Evolutionary conservation across 306 rosid genomes (phyloP), one percentile per base, ranked within the genome.

Genomic region (Sophora flavescens): DNA sequence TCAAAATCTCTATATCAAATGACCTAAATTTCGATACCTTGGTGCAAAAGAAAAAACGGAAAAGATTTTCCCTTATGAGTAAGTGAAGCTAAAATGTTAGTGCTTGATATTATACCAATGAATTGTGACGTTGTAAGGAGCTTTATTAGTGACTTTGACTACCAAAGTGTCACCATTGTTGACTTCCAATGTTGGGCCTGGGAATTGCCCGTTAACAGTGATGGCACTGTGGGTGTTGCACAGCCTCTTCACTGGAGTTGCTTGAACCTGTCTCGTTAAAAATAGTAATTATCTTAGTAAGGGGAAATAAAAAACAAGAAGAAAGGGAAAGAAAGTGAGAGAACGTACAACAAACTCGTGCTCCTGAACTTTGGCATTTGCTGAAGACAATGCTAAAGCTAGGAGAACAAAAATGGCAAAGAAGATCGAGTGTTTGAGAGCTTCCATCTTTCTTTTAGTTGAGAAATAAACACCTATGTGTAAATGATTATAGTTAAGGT

Each of bases 211-310:
- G 63, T 95, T 95, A 51, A 95, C 98, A 0, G 98, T 95, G 48
- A 95, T 90, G 71, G 85, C 18, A 54, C 86, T 89, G 1, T 87
- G 98, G 44, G 90, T 88, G 47, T 87, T 92, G 97, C 98, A 95
- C 96, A 95, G 90, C 97, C 98, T 95, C 96, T 88, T 95, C 97
- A 90, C 98, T 83, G 92, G 89, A 4, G 89, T 89, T 36, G 97
- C 89, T 90, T 92, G 91, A 86, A 95, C 76, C 98, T 95, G 45
- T 64, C 11, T 44, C 72, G 35, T 76, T 35, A 38, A 38, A 66
- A 36, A 65, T 14, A 16, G 11, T 44, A 8, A 48, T 6, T 38
- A 17, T 69, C 45, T 44, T 36, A 36, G 11, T 6, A 10, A 60
- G 15, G 5, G 14, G 14, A 41, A 51, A 45, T 11, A 50, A 35